Conservation (phyloP, 495 filamentous ascomycete genomes). For the Podospora bellae-mahoneyi region DNA sequence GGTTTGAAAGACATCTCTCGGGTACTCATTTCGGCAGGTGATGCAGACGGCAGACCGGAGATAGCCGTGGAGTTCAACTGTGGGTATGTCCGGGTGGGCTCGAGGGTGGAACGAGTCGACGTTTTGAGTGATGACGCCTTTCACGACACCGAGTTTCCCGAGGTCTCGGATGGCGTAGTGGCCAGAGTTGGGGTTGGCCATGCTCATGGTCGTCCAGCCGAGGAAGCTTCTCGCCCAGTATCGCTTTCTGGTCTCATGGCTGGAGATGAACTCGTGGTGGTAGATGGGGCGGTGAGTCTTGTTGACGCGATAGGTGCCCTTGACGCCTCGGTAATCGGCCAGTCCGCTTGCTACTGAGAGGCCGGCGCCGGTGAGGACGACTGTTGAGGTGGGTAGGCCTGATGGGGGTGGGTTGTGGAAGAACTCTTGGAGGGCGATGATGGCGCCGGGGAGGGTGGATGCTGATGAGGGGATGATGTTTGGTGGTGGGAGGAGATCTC, state of each 20-base stretch:
- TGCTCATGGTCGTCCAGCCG: constrained; percentile 78
- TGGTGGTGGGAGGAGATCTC: constrained; percentile 74
- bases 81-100: constrained; percentile 71
- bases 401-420: constrained; percentile 57
- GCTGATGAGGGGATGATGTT: constrained; percentile 69
- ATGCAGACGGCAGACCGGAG: constrained; percentile 76
- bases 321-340: constrained; percentile 84
- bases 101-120: constrained; percentile 88
- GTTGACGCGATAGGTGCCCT: constrained; percentile 90
- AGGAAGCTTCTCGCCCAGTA: constrained; percentile 97
- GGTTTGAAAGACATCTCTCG: constrained; percentile 69
- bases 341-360: constrained; percentile 91
- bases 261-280: constrained; percentile 78
- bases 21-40: constrained; percentile 65
- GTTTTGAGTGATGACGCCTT: constrained; percentile 86
- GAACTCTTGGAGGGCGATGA: constrained; percentile 72
- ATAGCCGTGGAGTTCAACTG: constrained; percentile 87
- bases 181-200: constrained; percentile 72
- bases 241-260: constrained; percentile 83
- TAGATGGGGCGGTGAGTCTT: constrained; percentile 88
- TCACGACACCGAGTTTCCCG: constrained; percentile 65
- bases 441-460: constrained; percentile 63
- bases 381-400: constrained; percentile 41
- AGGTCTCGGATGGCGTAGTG: constrained; percentile 74
- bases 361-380: constrained; percentile 88